Base-by-base conservation (phyloP, 2,329 filamentous ascomycete genomes). In the Ophioceras dolichostomum region DNA sequence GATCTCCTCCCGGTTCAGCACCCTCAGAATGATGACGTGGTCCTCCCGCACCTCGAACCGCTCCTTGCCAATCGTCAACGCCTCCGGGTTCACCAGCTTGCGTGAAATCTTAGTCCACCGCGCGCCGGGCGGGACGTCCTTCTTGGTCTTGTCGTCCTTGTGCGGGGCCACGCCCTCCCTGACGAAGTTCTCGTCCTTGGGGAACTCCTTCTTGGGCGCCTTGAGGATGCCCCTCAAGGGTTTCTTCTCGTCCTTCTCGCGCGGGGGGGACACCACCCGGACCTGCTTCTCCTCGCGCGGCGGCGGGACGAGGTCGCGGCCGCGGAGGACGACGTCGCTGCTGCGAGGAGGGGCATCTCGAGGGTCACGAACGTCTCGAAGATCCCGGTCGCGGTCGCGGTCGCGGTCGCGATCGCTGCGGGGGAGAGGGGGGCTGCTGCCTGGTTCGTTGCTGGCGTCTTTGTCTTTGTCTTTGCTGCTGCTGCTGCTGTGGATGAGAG, bases 61-160 rank as follows among this genome's bases (percentile, higher is more conserved):
- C 61, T 95, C 88, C 49, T 91, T 83, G n/a, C 83, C 83, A 43
- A 83, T 72, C 40, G 84, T 82, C 33, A 96, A 62, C 1, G 88
- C 87, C 47, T 89, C 83, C 0, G 88, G 87, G 48, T 93, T 95
- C 49, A 96, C 88, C 39, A 94, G 71, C 46, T 81, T 78, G 39
- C 88, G 77, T 53, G 82, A 84, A 52, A 96, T 88, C 62, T 91
- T 94, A 33, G 88, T 95, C 88, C 88, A 95, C 38, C 86, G 75
- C 24, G 88, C 88, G 40, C 82, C 83, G 0, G 78, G 61, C 1
- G 83, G 83, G 22, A 86, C 83, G 28, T 84, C 80, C 43, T 79
- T 76, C 49, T 73, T 76, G 32, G 67, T 78, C 56, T 81, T 78
- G 34, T 84, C 79, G 53, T 94, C 86, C 60, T 94, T 94, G 52